Conservation (phyloP, 2,329 filamentous ascomycete species). For the Colletotrichum gloeosporioides region DNA sequence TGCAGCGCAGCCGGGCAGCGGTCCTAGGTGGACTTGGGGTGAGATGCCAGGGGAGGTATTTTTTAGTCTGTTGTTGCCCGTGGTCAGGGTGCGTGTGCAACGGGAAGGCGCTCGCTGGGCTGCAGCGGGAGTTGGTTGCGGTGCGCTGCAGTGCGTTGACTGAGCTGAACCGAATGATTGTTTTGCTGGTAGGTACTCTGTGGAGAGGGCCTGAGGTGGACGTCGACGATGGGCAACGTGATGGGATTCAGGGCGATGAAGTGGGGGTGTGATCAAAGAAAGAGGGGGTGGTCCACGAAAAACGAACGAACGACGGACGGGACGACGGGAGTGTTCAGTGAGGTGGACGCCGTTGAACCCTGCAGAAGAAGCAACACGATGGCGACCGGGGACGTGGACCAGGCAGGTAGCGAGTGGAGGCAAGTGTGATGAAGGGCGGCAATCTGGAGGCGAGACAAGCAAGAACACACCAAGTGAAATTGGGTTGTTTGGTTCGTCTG, state of each 20-base stretch:
- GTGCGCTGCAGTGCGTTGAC: not conserved
- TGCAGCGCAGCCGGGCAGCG: not conserved
- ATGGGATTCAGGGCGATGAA: not conserved
- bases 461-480: not conserved
- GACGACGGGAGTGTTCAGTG: slow-evolving; percentile 1
- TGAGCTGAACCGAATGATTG: not conserved
- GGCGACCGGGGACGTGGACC: not conserved
- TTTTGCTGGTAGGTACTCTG: not conserved
- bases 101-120: not conserved
- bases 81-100: not conserved
- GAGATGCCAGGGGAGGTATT: not conserved
- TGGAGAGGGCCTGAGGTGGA: not conserved
- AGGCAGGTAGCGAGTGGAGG: not conserved
- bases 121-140: not conserved
- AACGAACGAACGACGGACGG: not conserved
- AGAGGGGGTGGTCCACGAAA: not conserved
- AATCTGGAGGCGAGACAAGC: slow-evolving; percentile 12
- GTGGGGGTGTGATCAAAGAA: slow-evolving; percentile 5
- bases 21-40: not conserved
- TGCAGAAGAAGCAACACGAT: not conserved
- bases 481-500: not conserved
- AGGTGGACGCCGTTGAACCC: not conserved
- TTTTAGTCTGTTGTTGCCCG: not conserved
- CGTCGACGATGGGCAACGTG: not conserved
- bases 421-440: slow-evolving; percentile 9